Conservation (phyloP, 1,284 basidiomycete species). For the Violaceomyces palustris region DNA sequence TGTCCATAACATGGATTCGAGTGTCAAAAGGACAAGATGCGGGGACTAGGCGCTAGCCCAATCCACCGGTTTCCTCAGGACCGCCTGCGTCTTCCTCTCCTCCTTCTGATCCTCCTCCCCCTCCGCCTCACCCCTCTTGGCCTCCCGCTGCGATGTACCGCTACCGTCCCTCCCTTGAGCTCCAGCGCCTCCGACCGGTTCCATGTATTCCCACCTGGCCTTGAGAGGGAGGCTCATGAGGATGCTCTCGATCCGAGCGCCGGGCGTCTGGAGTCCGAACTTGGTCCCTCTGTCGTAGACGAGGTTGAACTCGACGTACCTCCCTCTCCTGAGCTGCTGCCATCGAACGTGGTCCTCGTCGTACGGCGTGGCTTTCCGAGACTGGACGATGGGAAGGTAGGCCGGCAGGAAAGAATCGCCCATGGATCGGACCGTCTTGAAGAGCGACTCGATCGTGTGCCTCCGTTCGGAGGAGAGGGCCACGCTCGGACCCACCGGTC, state of each 20-base stretch:
- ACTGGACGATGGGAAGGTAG: slow-evolving; percentile 45
- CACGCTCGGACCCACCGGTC: slow-evolving; percentile 10
- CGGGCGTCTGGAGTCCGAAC: slow-evolving; percentile 51
- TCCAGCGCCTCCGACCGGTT: slow-evolving; percentile 34
- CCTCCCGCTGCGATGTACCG: slow-evolving; percentile 6
- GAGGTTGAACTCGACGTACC: slow-evolving; percentile 52
- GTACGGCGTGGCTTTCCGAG: slow-evolving; percentile 34
- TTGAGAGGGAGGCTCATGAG: slow-evolving; percentile 50
- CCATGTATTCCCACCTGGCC: slow-evolving; percentile 52
- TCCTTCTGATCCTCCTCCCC: slow-evolving; percentile 12
- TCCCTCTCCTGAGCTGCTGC: slow-evolving; percentile 45
- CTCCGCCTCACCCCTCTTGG: slow-evolving; percentile 1
- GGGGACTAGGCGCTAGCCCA: too few relatives aligned
- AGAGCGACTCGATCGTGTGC: slow-evolving; percentile 44
- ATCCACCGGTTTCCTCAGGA: slow-evolving; percentile 33
- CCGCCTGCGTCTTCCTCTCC: slow-evolving; percentile 29
- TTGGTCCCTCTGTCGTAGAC: slow-evolving; percentile 52
- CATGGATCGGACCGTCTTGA: slow-evolving; percentile 38
- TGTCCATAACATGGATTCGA: too few relatives aligned
- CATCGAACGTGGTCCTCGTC: slow-evolving; percentile 32
- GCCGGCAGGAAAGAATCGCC: slow-evolving; percentile 50
- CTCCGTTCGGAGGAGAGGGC: slow-evolving; percentile 18
- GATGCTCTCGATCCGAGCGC: slow-evolving; percentile 51
- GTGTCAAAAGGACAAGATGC: too few relatives aligned
- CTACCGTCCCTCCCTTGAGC: slow-evolving; percentile 29